phyloP scores from a whole-genome alignment of 2,329 filamentous ascomycete genomes.

The Colletotrichum nymphaeae region DNA sequence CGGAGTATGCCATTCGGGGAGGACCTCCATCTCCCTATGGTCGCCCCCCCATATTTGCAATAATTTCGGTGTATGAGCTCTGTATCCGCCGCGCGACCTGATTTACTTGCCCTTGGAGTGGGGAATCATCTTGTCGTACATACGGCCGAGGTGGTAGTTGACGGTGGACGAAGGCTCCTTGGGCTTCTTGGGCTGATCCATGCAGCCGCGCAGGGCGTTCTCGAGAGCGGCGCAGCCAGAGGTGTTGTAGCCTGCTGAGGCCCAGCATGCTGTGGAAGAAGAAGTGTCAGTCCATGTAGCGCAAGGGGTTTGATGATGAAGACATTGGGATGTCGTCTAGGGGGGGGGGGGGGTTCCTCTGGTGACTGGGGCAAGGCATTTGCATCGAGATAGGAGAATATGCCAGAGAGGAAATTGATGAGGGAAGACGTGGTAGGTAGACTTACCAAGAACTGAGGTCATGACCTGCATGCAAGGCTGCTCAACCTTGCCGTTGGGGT shows the following conservation, averaged over 20 bases:
- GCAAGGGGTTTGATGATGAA: neutral
- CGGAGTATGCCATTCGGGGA: neutral
- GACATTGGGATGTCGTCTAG: neutral
- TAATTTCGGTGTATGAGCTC: too few species aligned
- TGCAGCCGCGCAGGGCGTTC: conserved; percentile 72
- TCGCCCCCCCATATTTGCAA: neutral
- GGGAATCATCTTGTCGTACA: conserved; percentile 58
- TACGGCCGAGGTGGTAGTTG: conserved; percentile 92
- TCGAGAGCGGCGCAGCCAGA: conserved; percentile 70
- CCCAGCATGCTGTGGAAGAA: conserved; percentile 77
- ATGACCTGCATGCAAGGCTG: conserved; percentile 68
- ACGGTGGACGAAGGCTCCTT: conserved; percentile 75
- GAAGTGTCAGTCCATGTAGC: conserved; percentile 9
- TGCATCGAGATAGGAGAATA: neutral
- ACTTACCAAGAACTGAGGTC: conserved; percentile 67
- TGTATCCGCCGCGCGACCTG: too few species aligned
- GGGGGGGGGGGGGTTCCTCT: neutral
- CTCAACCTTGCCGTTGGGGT: conserved; percentile 60
- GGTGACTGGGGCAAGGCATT: neutral
- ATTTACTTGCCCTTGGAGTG: conserved; percentile 24
- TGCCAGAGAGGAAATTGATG: neutral
- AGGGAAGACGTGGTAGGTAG: conserved; percentile 40
- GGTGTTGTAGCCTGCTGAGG: conserved; percentile 77
- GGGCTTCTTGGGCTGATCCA: conserved; percentile 78
- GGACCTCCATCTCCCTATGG: too few species aligned